These are phyloP conservation scores for Eucalyptus leucophloia DNA, from an alignment of 345 rosid genomes.

Conservation along the genomic window DNA sequence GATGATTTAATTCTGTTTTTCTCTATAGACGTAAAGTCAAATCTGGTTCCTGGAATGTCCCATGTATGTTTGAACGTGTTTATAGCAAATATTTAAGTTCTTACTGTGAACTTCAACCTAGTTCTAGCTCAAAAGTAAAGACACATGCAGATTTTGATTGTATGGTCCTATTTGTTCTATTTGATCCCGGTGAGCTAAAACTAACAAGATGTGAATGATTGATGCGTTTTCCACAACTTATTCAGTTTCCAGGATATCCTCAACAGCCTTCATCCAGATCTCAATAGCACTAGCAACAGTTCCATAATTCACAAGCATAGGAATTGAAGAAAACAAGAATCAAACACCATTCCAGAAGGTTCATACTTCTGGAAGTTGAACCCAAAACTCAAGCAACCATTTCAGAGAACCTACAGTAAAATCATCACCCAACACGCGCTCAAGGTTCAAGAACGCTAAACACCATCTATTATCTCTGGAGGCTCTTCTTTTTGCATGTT, in stretches of 20 bases:
- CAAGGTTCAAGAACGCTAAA: background rate
- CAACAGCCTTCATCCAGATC: background rate
- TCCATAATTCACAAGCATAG: background rate
- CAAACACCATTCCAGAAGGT: background rate
- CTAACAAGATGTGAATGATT: background rate
- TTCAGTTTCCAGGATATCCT: background rate
- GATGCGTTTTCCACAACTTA: background rate
- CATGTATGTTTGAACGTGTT: background rate
- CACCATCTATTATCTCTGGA: background rate
- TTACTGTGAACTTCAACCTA: background rate
- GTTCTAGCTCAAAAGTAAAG: background rate
- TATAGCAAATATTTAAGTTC: background rate
- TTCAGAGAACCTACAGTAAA: background rate
- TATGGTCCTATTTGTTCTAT: background rate
- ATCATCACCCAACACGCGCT: background rate
- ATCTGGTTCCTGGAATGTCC: background rate
- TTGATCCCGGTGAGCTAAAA: background rate
- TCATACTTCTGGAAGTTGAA: background rate
- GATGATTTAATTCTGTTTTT: background rate
- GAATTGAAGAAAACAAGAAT: background rate
- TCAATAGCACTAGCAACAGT: background rate
- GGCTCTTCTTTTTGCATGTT: background rate
- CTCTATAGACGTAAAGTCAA: background rate
- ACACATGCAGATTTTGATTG: background rate
- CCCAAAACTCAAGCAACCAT: background rate